phyloP scores from a whole-genome alignment of 2,329 filamentous ascomycete species.

The Aureobasidium sp. region DNA sequence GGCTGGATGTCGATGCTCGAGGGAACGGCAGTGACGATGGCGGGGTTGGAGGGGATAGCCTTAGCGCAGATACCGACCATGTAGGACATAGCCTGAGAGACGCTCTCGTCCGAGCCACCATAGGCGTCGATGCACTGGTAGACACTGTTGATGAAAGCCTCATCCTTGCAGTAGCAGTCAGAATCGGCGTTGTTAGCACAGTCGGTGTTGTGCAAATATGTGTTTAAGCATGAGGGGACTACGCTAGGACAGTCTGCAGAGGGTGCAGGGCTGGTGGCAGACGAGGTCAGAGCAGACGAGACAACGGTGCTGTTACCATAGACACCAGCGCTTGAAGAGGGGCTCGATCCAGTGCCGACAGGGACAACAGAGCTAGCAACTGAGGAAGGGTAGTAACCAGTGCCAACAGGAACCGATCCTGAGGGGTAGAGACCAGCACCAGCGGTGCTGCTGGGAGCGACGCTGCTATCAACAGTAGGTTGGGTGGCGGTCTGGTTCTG shows the following conservation, averaged over 20 bases:
- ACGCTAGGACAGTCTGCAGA: constrained; percentile 53
- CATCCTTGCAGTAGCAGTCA: constrained; percentile 78
- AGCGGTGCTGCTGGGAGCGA: background rate
- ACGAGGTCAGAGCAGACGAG: constrained; percentile 5
- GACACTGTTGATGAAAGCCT: constrained; percentile 68
- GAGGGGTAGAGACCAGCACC: constrained; percentile 1
- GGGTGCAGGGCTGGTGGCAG: background rate
- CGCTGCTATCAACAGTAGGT: constrained; percentile 9
- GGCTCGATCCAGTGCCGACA: constrained; percentile 10
- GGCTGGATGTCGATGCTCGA: constrained; percentile 47
- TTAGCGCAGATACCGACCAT: constrained; percentile 86
- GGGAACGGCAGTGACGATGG: constrained; percentile 69
- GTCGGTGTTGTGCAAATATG: constrained; percentile 67
- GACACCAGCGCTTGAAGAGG: background rate
- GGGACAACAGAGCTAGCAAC: background rate
- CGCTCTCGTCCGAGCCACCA: constrained; percentile 58
- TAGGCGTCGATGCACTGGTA: constrained; percentile 76
- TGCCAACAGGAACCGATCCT: background rate
- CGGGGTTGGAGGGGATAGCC: constrained; percentile 71
- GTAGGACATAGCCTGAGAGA: constrained; percentile 68
- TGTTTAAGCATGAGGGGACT: constrained; percentile 85
- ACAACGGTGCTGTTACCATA: constrained; percentile 4
- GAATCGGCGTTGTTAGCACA: constrained; percentile 81
- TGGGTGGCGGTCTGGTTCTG: constrained; percentile 17
- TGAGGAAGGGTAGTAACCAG: constrained; percentile 7